A percentile compares a stretch with the other conserved stretches of the same genome.
phyloP scores from a whole-genome alignment of 208 protist species.

The Wallacemonas sp. region DNA sequence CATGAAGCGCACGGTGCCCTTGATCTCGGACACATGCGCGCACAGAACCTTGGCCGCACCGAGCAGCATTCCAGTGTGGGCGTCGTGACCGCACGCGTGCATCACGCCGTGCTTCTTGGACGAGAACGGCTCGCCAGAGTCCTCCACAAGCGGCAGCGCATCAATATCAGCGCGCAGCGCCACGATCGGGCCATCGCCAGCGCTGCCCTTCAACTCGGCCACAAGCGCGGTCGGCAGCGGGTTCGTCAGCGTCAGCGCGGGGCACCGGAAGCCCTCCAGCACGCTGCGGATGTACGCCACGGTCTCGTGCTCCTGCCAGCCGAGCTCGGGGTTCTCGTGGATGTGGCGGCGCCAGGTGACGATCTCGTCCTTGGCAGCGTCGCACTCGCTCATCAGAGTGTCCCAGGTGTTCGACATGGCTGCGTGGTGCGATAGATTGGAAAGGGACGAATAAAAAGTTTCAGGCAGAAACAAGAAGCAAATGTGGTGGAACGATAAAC shows the following conservation, averaged over 20 bases:
- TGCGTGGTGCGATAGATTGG: background rate
- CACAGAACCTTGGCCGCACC: slow-evolving; percentile 71
- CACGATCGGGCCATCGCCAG: slow-evolving; percentile 46
- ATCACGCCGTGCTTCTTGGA: slow-evolving; percentile 59
- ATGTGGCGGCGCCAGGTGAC: slow-evolving; percentile 35
- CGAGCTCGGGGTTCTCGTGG: slow-evolving; percentile 56
- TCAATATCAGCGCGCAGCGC: slow-evolving; percentile 76
- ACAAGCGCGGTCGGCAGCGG: slow-evolving; percentile 50
- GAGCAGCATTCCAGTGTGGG: slow-evolving; percentile 72
- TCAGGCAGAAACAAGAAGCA: background rate
- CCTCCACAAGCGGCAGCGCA: slow-evolving; percentile 66
- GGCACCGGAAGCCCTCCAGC: slow-evolving; percentile 40
- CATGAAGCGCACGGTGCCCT: slow-evolving; percentile 69
- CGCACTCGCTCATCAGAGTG: slow-evolving; percentile 28
- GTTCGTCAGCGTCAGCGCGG: slow-evolving; percentile 35
- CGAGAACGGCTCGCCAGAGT: slow-evolving; percentile 63
- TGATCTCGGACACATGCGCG: slow-evolving; percentile 40
- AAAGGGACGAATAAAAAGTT: background rate
- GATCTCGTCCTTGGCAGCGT: slow-evolving; percentile 22
- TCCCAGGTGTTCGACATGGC: slow-evolving; percentile 12
- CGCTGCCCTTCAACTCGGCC: slow-evolving; percentile 55
- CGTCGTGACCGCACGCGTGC: slow-evolving; percentile 76
- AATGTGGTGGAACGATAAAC: too few relatives aligned
- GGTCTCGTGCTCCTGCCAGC: slow-evolving; percentile 51
- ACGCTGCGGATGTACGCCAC: slow-evolving; percentile 45